Percentiles rank a stretch among this genome's conserved stretches.
Evolutionary conservation across 441 rosid genomes (phyloP).

Genomic region (Populus tomentosa): DNA sequence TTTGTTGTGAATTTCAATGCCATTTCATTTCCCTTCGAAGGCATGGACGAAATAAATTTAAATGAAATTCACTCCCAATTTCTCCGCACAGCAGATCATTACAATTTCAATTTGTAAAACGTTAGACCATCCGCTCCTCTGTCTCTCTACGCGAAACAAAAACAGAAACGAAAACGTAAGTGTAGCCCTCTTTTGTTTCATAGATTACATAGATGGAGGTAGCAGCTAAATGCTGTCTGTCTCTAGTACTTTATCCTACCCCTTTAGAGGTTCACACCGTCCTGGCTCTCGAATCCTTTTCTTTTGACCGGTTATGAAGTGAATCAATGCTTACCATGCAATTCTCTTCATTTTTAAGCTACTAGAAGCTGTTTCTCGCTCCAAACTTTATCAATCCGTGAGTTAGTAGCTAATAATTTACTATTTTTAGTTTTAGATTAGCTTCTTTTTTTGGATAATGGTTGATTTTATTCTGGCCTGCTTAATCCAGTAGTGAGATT

Average conservation of each 20-base stretch:
- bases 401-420: background rate
- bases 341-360: slow-evolving; percentile 11
- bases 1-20: slow-evolving; percentile 29
- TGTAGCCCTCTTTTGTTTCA: background rate
- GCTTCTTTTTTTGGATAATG: background rate
- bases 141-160: background rate
- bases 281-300: background rate
- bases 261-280: background rate
- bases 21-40: slow-evolving; percentile 11
- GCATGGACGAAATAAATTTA: background rate
- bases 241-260: background rate
- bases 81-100: slow-evolving; percentile 12
- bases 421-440: background rate
- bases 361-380: slow-evolving; percentile 1
- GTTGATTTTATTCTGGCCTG: background rate
- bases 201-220: background rate
- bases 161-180: background rate
- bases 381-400: slow-evolving; percentile 9
- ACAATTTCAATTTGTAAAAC: slow-evolving; percentile 17
- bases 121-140: slow-evolving; percentile 3
- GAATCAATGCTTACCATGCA: background rate
- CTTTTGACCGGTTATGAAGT: slow-evolving; percentile 5
- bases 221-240: background rate
- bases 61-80: slow-evolving; percentile 11
- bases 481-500: too few relatives aligned